These are phyloP conservation scores for Zygosaccharomyces sapae DNA, from an alignment of 1,139 yeast species.

Conservation along the genomic window DNA sequence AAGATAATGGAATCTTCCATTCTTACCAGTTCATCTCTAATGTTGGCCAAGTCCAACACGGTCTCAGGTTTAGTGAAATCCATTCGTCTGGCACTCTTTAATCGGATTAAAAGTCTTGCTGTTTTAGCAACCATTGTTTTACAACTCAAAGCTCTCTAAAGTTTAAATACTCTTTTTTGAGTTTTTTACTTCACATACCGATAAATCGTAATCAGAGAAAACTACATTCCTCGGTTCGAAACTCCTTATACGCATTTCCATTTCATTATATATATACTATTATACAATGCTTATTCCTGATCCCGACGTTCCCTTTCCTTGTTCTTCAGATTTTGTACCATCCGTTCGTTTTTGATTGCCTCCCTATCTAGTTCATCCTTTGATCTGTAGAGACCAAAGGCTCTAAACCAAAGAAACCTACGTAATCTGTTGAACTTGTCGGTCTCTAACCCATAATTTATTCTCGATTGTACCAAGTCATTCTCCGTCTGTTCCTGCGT, in stretches of 20 bases:
- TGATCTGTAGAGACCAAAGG: constrained; percentile 39
- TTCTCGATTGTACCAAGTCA: constrained; percentile 48
- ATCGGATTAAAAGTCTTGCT: neutral
- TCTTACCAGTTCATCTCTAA: constrained; percentile 76
- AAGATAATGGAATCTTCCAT: constrained; percentile 97
- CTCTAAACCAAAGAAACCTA: constrained; percentile 58
- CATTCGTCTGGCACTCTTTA: constrained; percentile 42
- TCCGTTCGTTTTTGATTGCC: constrained; percentile 34
- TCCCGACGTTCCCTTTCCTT: constrained; percentile 8
- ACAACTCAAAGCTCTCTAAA: neutral
- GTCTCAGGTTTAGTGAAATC: constrained; percentile 82
- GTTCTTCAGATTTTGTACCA: constrained; percentile 24
- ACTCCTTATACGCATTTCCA: neutral
- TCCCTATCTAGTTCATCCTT: constrained; percentile 36
- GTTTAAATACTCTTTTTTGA: neutral
- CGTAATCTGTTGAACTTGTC: constrained; percentile 50
- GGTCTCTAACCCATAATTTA: constrained; percentile 52
- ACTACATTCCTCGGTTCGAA: neutral
- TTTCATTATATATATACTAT: neutral
- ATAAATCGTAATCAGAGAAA: neutral
- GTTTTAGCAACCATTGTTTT: neutral
- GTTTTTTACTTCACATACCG: neutral
- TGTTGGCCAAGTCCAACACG: constrained; percentile 74
- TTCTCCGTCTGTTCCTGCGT: constrained; percentile 46
- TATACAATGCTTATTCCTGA: neutral